These are phyloP conservation scores for Chara braunii DNA, from an alignment of 139 green algal genomes.

Conservation along the genomic window DNA sequence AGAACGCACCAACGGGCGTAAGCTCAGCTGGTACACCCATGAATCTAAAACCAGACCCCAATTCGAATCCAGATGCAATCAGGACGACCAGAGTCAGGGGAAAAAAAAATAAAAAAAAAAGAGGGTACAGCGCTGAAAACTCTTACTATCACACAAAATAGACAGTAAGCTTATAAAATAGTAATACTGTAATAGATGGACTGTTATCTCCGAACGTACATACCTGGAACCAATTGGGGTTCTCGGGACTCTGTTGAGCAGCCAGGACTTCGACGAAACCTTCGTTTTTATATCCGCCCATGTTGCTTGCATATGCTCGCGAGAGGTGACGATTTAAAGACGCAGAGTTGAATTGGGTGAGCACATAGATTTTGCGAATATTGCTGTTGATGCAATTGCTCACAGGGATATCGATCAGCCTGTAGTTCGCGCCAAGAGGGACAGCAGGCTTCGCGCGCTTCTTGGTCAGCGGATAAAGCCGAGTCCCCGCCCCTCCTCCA, in stretches of 20 bases:
- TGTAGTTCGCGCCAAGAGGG: constrained; percentile 97
- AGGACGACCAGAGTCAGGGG: not conserved
- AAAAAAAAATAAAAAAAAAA: not conserved
- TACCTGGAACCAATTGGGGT: constrained; percentile 89
- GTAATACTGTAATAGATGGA: not conserved
- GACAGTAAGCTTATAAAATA: not conserved
- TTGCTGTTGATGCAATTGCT: constrained; percentile 99
- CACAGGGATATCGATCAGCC: constrained; percentile 99
- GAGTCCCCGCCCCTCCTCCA: constrained; percentile 84
- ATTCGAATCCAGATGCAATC: not conserved
- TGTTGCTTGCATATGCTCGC: constrained; percentile 90
- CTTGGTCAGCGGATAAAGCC: constrained; percentile 97
- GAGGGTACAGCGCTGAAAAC: not conserved
- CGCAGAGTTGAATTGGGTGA: constrained; percentile 99
- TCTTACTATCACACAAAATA: constrained; percentile 3
- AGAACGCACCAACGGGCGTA: too few species aligned
- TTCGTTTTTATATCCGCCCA: constrained; percentile 62
- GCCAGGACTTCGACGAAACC: constrained; percentile 99
- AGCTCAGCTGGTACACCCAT: too few species aligned
- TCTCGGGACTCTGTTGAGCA: constrained; percentile 78
- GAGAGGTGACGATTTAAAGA: constrained; percentile 96
- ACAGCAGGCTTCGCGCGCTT: constrained; percentile 96
- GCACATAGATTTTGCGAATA: constrained; percentile 98
- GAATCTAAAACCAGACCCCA: too few species aligned
- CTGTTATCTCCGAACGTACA: constrained; percentile 45